These are phyloP conservation scores for Mycena metata DNA, from an alignment of 768 basidiomycete genomes.

Conservation along the genomic window DNA sequence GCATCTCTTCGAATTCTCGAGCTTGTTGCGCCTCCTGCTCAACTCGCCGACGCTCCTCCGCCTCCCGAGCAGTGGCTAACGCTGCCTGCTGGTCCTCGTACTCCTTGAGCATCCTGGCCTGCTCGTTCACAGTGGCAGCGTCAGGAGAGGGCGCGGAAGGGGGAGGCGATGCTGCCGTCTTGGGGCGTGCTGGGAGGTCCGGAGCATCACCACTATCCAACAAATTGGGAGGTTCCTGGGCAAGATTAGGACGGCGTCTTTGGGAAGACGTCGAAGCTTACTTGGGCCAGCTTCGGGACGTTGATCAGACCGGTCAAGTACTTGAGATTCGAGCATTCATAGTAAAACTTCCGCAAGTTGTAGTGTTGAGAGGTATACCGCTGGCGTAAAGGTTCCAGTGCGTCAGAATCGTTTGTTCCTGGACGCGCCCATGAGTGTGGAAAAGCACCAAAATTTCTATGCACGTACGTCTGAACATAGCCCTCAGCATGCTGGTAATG, in stretches of 20 bases:
- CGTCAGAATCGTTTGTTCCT: conserved; percentile 94
- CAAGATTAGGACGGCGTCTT: neutral
- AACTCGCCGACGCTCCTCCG: conserved; percentile 84
- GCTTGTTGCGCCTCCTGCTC: conserved; percentile 86
- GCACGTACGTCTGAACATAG: conserved; percentile 90
- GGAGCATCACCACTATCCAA: conserved; percentile 86
- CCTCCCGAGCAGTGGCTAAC: conserved; percentile 83
- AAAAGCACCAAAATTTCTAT: neutral
- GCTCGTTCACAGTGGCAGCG: conserved; percentile 84
- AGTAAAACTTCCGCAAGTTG: conserved; percentile 96
- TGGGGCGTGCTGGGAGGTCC: conserved; percentile 87
- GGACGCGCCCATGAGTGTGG: conserved; percentile 18
- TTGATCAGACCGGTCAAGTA: conserved; percentile 98
- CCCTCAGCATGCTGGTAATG: conserved; percentile 98
- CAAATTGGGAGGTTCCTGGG: conserved; percentile 95
- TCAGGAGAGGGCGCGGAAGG: conserved; percentile 74
- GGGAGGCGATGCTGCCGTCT: conserved; percentile 79
- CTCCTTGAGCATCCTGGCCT: conserved; percentile 93
- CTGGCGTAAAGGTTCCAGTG: conserved; percentile 87
- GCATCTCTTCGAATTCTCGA: conserved; percentile 90
- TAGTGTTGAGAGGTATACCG: conserved; percentile 94
- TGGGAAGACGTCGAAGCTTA: conserved; percentile 62
- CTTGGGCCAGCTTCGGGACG: conserved; percentile 96
- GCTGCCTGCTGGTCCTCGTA: conserved; percentile 97
- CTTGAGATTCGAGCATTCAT: conserved; percentile 98